Base-by-base conservation (phyloP, 345 rosid genomes). In the Brassica rapa region DNA sequence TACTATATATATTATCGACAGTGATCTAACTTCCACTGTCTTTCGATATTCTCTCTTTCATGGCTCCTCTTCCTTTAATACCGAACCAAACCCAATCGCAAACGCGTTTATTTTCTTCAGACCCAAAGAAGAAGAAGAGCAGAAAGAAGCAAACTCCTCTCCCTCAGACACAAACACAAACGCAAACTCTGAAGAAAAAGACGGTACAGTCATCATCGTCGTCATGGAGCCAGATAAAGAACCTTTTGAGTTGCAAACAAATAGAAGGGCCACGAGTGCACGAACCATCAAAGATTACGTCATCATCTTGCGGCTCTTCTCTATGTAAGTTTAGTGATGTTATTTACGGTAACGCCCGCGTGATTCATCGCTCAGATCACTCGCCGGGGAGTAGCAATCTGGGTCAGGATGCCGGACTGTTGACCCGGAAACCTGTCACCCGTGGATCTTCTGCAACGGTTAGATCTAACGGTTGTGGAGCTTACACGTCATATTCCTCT, bases 221-320 rank as follows among this genome's bases (percentile, higher is more conserved):
- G 0, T 85, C 85, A 59, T 92, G 98, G 98, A 89, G 84, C 86
- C 98, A 94, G 60, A 80, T 94, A 89, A 94, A 92, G 91, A 91
- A 91, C 85, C 82, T 94, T 15, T 84, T 94, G 49, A 87, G 87
- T 43, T 94, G 97, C 89, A 94, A 92, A 74, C 95, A 90, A 80
- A 72, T 92, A 61, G 92, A 94, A 81, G 88, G 86, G 5, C 77
- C 93, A 33, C 76, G 77, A 49, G 91, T 94, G 30, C 93, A 86
- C 79, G 91, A 90, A 80, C 97, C 98, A 0, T 85, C 94, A 65
- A 81, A 76, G 77, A 66, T 56, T 43, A 46, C 68, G n/a, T 70
- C 62, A 4, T 86, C 97, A 19, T 91, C 92, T 1, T 88, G 97
- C 82, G 77, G 78, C 59, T 76, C 74, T 0, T 72, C 84, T 62